Conservation (phyloP, 2,329 filamentous ascomycete species). For the Ampelomyces quisqualis region DNA sequence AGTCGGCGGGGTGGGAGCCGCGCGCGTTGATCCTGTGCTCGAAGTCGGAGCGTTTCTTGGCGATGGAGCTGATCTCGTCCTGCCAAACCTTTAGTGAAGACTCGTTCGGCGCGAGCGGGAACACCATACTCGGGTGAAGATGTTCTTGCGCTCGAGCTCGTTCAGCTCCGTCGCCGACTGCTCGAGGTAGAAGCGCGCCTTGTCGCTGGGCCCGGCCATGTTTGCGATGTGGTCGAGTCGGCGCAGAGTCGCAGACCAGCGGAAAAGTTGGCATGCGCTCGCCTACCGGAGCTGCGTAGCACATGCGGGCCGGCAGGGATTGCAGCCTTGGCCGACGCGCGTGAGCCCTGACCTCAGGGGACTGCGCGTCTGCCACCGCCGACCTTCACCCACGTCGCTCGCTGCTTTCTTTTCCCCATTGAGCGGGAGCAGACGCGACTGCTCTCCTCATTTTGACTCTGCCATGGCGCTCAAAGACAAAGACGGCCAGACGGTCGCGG, state of each 20-base stretch:
- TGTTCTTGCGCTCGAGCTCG: slow-evolving; percentile 86
- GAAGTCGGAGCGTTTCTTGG: slow-evolving; percentile 87
- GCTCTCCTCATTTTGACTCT: slow-evolving; percentile 5
- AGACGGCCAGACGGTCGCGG: slow-evolving; percentile 63
- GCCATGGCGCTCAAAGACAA: slow-evolving; percentile 62
- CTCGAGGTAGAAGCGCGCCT: slow-evolving; percentile 93
- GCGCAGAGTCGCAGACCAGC: slow-evolving; percentile 14
- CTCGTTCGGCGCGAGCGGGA: neutral
- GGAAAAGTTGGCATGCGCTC: slow-evolving; percentile 26
- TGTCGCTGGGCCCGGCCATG: slow-evolving; percentile 87
- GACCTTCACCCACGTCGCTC: slow-evolving; percentile 29
- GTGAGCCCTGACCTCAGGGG: slow-evolving; percentile 36
- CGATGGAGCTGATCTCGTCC: slow-evolving; percentile 87
- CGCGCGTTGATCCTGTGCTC: slow-evolving; percentile 88
- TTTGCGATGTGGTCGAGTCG: slow-evolving; percentile 18
- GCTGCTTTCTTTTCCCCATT: slow-evolving; percentile 28
- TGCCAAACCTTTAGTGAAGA: slow-evolving; percentile 41
- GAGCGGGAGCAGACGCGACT: slow-evolving; percentile 13
- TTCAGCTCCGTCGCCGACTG: slow-evolving; percentile 88
- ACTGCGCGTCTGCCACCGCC: slow-evolving; percentile 17
- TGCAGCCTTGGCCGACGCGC: slow-evolving; percentile 24
- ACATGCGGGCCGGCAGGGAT: neutral
- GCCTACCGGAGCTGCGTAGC: too few relatives aligned
- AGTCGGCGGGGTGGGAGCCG: slow-evolving; percentile 71
- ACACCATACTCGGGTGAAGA: slow-evolving; percentile 71